Base-by-base conservation (phyloP, 768 basidiomycete genomes). In the Suillus bovinus region DNA sequence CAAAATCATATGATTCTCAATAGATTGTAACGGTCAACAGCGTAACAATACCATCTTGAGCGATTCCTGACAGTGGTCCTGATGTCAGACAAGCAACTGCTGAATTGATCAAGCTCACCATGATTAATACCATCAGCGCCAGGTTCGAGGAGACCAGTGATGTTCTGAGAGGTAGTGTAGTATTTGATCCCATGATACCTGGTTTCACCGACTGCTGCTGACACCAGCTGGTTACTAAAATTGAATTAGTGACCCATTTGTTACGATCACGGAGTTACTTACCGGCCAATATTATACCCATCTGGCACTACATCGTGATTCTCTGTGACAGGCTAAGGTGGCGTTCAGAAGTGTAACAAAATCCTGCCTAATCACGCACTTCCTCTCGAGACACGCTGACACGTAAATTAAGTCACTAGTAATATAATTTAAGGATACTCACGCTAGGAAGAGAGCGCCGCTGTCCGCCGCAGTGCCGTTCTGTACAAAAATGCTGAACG, bases 401-500 rank as follows among this genome's bases (percentile, higher is more conserved):
- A 13, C 11, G 20, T 46, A 4, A 27, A 42, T 44, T 62, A 17
- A 59, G 22, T 31, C 42, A 27, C 34, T 46, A 33, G 27, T 38
- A 17, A 13, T 17, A 4, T 11, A 9, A 42, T 31, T 52, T 6
- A 38, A 49, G 29, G 34, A 3, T 2, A 73, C 84, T 66, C 70
- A 86, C 84, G 84, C 85, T 22, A 86, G 77, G 72, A 90, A 91
- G 33, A 88, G 71, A 4, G 82, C 80, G 0, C 77, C 77, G 36
- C 71, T 83, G 57, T 80, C 42, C 2, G 86, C 87, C 17, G 33
- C 24, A 4, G 82, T 70, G 1, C 88, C 87, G 64, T 88, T 85
- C 71, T 90, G 87, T 46, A 79, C 80, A 71, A 71, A 88, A 6
- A 85, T 77, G 16, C 86, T 85, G 65, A 17, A 22, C 27, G 20